Evolutionary conservation across 208 protist genomes (phyloP).

Genomic region (Leishmania martiniquensis): DNA sequence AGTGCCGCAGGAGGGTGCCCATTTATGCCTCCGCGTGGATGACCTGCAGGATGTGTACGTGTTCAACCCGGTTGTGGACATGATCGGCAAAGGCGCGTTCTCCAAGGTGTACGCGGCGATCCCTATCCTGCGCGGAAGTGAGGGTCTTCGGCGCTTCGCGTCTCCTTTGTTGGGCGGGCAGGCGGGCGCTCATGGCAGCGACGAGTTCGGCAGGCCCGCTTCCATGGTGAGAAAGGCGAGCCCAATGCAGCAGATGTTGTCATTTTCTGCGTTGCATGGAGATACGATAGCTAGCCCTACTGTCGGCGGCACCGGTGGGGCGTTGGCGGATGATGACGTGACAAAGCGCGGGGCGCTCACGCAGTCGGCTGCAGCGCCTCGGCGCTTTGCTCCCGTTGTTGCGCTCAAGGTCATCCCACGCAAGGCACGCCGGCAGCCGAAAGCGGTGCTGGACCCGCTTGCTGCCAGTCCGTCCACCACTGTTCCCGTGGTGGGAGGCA

Average conservation of each 20-base stretch:
- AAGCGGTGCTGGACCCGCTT: background rate
- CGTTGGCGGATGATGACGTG: background rate
- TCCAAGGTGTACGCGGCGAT: slow-evolving; percentile 80
- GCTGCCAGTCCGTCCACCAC: background rate
- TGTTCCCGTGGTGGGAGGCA: background rate
- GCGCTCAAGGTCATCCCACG: slow-evolving; percentile 71
- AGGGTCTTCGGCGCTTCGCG: slow-evolving; percentile 22
- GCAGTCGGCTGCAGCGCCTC: background rate
- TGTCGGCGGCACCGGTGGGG: background rate
- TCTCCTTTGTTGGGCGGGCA: background rate
- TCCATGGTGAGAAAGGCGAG: background rate
- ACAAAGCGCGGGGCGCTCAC: background rate
- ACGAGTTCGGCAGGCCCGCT: background rate
- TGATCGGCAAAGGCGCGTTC: slow-evolving; percentile 73
- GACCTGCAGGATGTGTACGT: slow-evolving; percentile 76
- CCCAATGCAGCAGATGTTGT: background rate
- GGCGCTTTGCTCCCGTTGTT: slow-evolving; percentile 31
- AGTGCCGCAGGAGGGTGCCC: slow-evolving; percentile 16
- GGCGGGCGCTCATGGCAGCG: background rate
- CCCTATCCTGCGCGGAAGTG: slow-evolving; percentile 50
- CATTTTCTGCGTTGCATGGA: background rate
- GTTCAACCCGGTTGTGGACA: slow-evolving; percentile 72
- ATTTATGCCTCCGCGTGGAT: slow-evolving; percentile 50
- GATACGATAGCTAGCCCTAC: background rate
- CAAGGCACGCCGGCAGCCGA: slow-evolving; percentile 29